Evolutionary conservation across 495 filamentous ascomycete species (phyloP).

Genomic region (Stereocaulon alpinum): DNA sequence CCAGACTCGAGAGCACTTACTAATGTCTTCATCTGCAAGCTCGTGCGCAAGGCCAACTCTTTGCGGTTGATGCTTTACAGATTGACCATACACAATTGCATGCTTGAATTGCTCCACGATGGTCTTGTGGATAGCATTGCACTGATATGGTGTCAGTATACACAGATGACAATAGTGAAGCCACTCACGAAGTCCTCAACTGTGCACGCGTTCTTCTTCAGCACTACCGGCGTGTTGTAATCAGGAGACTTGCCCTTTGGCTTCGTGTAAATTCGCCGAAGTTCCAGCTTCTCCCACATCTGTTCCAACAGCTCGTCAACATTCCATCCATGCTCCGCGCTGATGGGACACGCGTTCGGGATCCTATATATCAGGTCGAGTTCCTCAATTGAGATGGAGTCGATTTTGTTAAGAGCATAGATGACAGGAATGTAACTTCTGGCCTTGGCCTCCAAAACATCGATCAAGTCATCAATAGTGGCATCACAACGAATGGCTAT

Average conservation of each 20-base stretch:
- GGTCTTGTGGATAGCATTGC: conserved; percentile 89
- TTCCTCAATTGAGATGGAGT: conserved; percentile 95
- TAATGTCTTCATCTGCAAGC: conserved; percentile 92
- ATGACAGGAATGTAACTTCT: conserved; percentile 95
- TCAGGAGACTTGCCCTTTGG: conserved; percentile 93
- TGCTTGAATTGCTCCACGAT: conserved; percentile 94
- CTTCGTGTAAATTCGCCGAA: conserved; percentile 93
- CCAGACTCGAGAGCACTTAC: conserved; percentile 42
- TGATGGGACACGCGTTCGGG: conserved; percentile 92
- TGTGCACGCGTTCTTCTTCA: conserved; percentile 69
- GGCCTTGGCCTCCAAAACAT: conserved; percentile 90
- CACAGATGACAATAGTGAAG: conserved; percentile 1
- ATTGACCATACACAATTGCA: conserved; percentile 92
- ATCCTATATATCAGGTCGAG: conserved; percentile 93
- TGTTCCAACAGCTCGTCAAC: conserved; percentile 90
- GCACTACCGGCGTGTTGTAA: conserved; percentile 83
- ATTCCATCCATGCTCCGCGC: conserved; percentile 97
- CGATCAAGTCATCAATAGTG: conserved; percentile 83
- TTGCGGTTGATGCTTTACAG: conserved; percentile 97
- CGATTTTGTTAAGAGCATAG: conserved; percentile 98
- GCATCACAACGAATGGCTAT: conserved; percentile 97
- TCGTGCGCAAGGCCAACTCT: conserved; percentile 86
- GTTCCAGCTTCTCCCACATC: conserved; percentile 95
- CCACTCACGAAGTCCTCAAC: conserved; percentile 90
- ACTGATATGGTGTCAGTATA: conserved; percentile 44